These are phyloP conservation scores for Daldinia caldariorum DNA, from an alignment of 495 filamentous ascomycete species.

Conservation along the genomic window DNA sequence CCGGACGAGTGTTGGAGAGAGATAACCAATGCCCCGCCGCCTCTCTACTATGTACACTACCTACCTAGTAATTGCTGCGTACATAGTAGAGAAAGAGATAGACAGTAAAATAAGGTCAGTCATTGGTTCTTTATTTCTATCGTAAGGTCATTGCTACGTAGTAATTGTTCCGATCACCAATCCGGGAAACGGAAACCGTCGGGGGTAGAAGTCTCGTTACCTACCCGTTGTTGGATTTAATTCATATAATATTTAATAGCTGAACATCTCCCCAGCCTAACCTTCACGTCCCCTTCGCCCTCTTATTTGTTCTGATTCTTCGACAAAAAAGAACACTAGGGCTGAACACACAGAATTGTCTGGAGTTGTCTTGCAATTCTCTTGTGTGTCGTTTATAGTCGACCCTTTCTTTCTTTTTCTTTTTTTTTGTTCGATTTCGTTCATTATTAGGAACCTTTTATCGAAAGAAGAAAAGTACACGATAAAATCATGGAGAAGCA, in stretches of 20 bases:
- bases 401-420: slow-evolving; percentile 3
- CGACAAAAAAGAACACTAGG: slow-evolving; percentile 21
- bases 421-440: slow-evolving; percentile 21
- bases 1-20: slow-evolving; percentile 25
- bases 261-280: slow-evolving; percentile 25
- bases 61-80: not conserved
- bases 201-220: slow-evolving; percentile 34
- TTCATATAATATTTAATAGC: slow-evolving; percentile 34
- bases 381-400: slow-evolving; percentile 10
- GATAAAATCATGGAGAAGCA: slow-evolving; percentile 23
- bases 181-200: slow-evolving; percentile 11
- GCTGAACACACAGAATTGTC: slow-evolving; percentile 8
- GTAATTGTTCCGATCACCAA: slow-evolving; percentile 5
- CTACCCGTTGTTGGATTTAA: slow-evolving; percentile 3
- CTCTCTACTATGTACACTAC: slow-evolving; percentile 1
- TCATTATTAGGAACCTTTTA: slow-evolving; percentile 1
- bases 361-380: not conserved
- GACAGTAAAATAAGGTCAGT: not conserved
- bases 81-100: not conserved
- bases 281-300: not conserved
- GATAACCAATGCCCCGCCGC: slow-evolving; percentile 32
- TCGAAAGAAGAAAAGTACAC: not conserved
- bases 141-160: slow-evolving; percentile 27
- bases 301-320: slow-evolving; percentile 23
- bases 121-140: not conserved